Evolutionary conservation across 345 rosid species (phyloP).

Genomic region (Brassica nigra): DNA sequence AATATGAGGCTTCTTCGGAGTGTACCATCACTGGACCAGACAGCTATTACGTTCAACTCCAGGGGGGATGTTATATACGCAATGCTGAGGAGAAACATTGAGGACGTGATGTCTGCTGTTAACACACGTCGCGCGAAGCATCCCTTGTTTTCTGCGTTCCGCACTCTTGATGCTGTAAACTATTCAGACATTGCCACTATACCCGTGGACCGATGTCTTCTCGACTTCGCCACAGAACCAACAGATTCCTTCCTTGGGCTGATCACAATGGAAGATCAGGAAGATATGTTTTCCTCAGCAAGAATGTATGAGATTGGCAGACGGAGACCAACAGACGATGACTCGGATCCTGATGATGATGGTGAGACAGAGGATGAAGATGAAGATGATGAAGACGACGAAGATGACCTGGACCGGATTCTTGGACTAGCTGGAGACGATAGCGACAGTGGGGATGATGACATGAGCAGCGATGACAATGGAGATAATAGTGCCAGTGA

Average conservation of each 20-base stretch:
- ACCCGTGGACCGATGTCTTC: slow-evolving; percentile 94
- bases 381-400: slow-evolving; percentile 76
- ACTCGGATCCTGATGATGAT: slow-evolving; percentile 96
- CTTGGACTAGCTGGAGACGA: slow-evolving; percentile 63
- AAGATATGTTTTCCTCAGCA: slow-evolving; percentile 86
- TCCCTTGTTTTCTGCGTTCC: slow-evolving; percentile 81
- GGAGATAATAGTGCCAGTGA: slow-evolving; percentile 66
- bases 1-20: slow-evolving; percentile 80
- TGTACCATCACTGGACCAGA: slow-evolving; percentile 92
- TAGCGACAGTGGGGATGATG: slow-evolving; percentile 82
- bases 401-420: slow-evolving; percentile 62
- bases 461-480: slow-evolving; percentile 62
- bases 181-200: slow-evolving; percentile 91
- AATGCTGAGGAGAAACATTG: slow-evolving; percentile 89
- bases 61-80: slow-evolving; percentile 96
- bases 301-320: slow-evolving; percentile 95
- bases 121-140: slow-evolving; percentile 88
- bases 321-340: slow-evolving; percentile 89
- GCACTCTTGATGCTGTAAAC: slow-evolving; percentile 87
- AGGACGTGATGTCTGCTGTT: slow-evolving; percentile 88
- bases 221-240: slow-evolving; percentile 89
- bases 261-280: slow-evolving; percentile 95
- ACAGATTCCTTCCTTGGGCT: slow-evolving; percentile 90
- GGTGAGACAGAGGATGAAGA: slow-evolving; percentile 94
- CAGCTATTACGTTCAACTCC: slow-evolving; percentile 82